These are phyloP conservation scores for Groenewaldozyma auringiensis DNA, from an alignment of 1,139 yeast species.

Conservation along the genomic window DNA sequence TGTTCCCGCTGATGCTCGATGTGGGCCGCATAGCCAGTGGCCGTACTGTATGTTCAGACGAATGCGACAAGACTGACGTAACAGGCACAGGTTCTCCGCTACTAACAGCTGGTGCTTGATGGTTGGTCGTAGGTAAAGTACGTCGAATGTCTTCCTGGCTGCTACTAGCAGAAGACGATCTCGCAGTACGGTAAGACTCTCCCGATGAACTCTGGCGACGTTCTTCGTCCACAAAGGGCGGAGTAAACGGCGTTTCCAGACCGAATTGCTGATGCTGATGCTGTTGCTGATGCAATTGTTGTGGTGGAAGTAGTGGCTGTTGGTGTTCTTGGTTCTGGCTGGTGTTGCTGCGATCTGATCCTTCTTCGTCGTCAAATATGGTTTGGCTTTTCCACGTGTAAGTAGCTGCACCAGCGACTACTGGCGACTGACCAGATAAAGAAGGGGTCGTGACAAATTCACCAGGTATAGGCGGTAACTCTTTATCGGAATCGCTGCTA, in stretches of 20 bases:
- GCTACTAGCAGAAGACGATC: background rate
- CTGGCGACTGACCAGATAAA: background rate
- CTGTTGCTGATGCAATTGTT: background rate
- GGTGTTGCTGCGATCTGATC: background rate
- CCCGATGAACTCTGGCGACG: constrained; percentile 11
- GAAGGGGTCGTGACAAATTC: background rate
- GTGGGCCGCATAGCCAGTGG: background rate
- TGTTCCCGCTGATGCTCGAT: background rate
- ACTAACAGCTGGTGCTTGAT: background rate
- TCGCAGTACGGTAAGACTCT: constrained; percentile 13
- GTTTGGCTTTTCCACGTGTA: background rate
- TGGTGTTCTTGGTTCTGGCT: background rate
- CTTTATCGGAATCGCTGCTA: background rate
- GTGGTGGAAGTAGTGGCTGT: background rate
- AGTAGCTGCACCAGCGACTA: background rate
- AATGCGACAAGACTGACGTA: background rate
- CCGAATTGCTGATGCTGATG: background rate
- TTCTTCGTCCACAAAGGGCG: constrained; percentile 5
- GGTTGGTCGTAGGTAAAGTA: background rate
- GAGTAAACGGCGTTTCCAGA: constrained; percentile 3
- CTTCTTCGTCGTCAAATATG: background rate
- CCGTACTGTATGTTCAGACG: background rate
- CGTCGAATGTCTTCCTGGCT: background rate
- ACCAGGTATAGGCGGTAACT: background rate
- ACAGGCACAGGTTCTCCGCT: background rate